phyloP scores from a whole-genome alignment of 345 rosid species.

The Barbarea vulgaris region DNA sequence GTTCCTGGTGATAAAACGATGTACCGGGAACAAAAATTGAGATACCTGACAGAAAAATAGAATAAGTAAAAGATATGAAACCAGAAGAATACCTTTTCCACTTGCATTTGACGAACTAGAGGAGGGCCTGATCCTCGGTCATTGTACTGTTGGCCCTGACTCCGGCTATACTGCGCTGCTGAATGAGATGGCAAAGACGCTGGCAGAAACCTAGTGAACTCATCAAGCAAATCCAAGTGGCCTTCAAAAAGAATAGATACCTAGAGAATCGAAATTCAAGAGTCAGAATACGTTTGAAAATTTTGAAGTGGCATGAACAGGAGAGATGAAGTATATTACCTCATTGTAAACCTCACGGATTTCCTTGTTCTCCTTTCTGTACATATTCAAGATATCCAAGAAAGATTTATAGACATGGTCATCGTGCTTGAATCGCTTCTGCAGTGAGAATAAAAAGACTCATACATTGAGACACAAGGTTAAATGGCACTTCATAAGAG shows the following conservation, averaged over 20 bases:
- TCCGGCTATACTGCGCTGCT: constrained; percentile 52
- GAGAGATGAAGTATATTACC: constrained; percentile 47
- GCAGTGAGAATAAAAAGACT: constrained; percentile 38
- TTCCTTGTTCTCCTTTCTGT: constrained; percentile 86
- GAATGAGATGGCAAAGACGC: constrained; percentile 60
- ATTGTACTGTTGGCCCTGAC: constrained; percentile 54
- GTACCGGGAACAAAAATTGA: constrained; percentile 22
- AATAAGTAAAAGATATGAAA: constrained; percentile 2
- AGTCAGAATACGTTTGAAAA: background rate
- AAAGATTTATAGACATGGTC: constrained; percentile 91
- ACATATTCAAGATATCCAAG: constrained; percentile 85
- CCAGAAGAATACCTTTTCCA: constrained; percentile 61
- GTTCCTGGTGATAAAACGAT: constrained; percentile 54
- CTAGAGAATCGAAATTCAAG: constrained; percentile 41
- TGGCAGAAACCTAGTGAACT: constrained; percentile 84
- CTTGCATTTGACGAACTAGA: constrained; percentile 52
- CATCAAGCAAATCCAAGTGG: constrained; percentile 88
- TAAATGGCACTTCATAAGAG: constrained; percentile 12
- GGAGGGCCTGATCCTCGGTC: constrained; percentile 55
- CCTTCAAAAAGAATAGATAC: constrained; percentile 79
- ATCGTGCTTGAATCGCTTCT: constrained; percentile 86
- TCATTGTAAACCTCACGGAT: constrained; percentile 87
- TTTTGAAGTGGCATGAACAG: constrained; percentile 5
- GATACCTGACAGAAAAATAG: background rate
- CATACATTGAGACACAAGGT: constrained; percentile 1